Evolutionary conservation across 2,329 filamentous ascomycete genomes (phyloP), one percentile per base, ranked within the genome.

Genomic region (Paecilomyces niveus): DNA sequence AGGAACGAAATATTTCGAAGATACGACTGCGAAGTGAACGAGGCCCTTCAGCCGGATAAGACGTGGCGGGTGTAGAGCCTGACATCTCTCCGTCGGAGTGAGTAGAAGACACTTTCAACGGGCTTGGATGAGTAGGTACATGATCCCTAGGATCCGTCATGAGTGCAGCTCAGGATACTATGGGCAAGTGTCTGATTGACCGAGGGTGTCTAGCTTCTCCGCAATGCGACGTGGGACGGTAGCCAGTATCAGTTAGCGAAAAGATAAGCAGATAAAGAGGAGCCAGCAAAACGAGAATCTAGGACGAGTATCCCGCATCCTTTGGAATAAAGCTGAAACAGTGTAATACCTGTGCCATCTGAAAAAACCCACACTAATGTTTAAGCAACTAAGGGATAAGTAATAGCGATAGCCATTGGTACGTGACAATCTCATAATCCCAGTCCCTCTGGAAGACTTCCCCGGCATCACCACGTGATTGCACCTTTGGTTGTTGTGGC

Each of bases 11-110:
- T 56, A 71, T 59, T 53, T 71, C 65, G 56, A 68, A 58, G 45
- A 74, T 62, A 5, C 60, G 59, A 45, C 71, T 67, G 57, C 70
- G 70, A 56, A 73, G 60, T 33, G 69, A 70, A 55, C 67, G 68
- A 59, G 57, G 59, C 54, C 65, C 60, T 24, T 67, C 67, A 15
- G 61, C 54, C 53, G 67, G 65, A 31, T 61, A 61, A 24, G 55
- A 29, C 18, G 26, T 39, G 21, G 61, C 54, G n/a, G 64, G 60
- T 53, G 65, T 66, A 31, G 67, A 65, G 24, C 70, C 67, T 53
- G 70, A 62, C 68, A 73, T 71, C 21, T 55, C 64, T 9, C 50
- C 53, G 52, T 53, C 39, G 29, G 49, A 39, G 45, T 29, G 56
- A 22, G 32, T 64, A 49, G 51, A 24, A 13, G 53, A 49, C 51